Evolutionary conservation across 2,329 filamentous ascomycete species (phyloP), one percentile per base, ranked within the genome.

Genomic region (Penicillium hesseltinei): DNA sequence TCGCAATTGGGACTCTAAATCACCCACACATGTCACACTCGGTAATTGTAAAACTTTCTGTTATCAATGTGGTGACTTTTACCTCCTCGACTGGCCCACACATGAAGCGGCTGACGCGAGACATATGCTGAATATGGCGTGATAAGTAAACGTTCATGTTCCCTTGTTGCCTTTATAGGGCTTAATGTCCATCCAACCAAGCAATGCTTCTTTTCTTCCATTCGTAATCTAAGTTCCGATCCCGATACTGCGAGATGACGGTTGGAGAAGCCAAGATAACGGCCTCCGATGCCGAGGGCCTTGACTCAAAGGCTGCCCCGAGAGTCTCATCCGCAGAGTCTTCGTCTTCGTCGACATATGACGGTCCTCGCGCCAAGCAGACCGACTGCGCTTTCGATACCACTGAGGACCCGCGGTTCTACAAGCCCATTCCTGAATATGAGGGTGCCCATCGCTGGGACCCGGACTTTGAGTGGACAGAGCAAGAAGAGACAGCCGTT

Each of bases 381-480:
- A 40, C 57, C 6, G 71, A 72, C 43, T 63, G 64, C 33, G 67
- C 73, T 3, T 76, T 76, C 53, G 74, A 75, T 36, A 63, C 69
- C 2, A 68, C 68, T 0, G 73, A 74, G 45, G 73, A 74, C 40
- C 65, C 69, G 1, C 65, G 71, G 7, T 71, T 67, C 49, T 76
- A 76, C 53, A 76, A 74, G 50, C 74, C 74, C 4, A 75, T 76
- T 36, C 64, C 69, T 2, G 63, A 68, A 31, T 77, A 84, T 64
- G 80, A 82, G 66, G 78, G 79, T 13, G 69, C 75, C 38, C 78
- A 80, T 65, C 75, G 77, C 11, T 81, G 78, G 72, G 79, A 82
- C 55, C 78, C 78, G 0, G 70, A 75, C 0, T 73, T 77, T 45
- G 74, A 77, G 43, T 81, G 78, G 78, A 71, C 70, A 0, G 68